Base-by-base conservation (phyloP, 2,329 filamentous ascomycete genomes). In the Pseudogymnoascus sp. region DNA sequence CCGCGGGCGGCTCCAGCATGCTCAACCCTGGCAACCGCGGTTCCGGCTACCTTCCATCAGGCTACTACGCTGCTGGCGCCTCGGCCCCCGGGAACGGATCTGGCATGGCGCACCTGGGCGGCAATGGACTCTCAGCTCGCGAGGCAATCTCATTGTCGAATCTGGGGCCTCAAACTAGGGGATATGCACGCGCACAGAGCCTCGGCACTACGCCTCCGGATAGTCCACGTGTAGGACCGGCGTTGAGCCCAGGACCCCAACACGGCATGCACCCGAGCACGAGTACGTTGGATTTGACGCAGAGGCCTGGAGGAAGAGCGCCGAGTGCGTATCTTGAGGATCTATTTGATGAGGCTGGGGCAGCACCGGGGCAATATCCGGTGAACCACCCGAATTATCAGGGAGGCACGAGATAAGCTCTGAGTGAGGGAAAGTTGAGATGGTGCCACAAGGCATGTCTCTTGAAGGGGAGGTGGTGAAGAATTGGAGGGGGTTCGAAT, bases 251-350 rank as follows among this genome's bases (percentile, higher is more conserved):
- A 35, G 57, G 60, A 35, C 64, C 67, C 60, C 65, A 66, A 62
- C 61, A 47, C 20, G 39, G 38, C 41, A 9, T 33, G 60, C 76
- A 84, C 63, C 70, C 80, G 58, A 87, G 84, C 72, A 78, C 81
- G 43, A 91, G 86, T 71, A 87, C 85, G 4, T 71, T 92, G 64
- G 83, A 82, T 63, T 68, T 86, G 33, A 88, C 85, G 64, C 79
- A 83, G 61, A 81, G 87, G 2, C 79, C 84, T 12, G 64, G 67
- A 4, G 62, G 85, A 85, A 61, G 92, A 62, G 88, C 91, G 14
- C 93, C 93, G 0, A 96, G 90, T 72, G 90, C 91, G 15, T 96
- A 91, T 71, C 78, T 97, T 38, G 92, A 97, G 63, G 91, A 97
- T 72, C 75, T 97, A 58, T 87, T 97, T 64, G 90, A 91, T 69